A percentile compares a stretch with the other conserved stretches of the same genome.
Conservation (phyloP, 306 rosid species). For the Leucaena leucocephala region DNA sequence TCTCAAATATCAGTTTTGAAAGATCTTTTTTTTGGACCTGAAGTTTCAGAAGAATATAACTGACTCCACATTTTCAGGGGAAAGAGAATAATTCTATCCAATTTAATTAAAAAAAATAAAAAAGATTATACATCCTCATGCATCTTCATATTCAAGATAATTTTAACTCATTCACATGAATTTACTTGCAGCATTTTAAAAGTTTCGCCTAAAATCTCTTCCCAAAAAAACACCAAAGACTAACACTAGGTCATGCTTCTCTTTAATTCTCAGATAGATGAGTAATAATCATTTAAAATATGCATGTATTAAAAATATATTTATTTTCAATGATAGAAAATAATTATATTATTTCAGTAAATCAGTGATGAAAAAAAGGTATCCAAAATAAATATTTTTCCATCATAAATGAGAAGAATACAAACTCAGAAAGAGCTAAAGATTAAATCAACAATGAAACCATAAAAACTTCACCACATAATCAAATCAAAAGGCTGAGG, state of each 20-base stretch:
- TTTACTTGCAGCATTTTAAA: background rate
- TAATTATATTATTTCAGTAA: background rate
- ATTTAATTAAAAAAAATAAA: no score
- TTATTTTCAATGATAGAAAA: background rate
- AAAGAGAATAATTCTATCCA: no score
- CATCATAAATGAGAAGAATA: background rate
- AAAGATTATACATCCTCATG: no score
- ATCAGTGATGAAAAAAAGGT: background rate
- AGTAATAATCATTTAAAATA: background rate
- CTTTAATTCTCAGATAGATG: background rate
- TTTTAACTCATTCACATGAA: background rate
- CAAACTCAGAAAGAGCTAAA: background rate
- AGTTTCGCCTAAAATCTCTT: background rate
- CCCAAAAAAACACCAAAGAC: background rate
- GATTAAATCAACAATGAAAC: background rate
- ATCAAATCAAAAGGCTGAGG: background rate
- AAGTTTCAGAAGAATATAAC: no score
- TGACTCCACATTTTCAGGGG: no score
- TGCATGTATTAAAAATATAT: background rate
- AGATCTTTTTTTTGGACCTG: no score
- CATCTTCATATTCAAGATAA: no score
- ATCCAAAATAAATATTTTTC: background rate
- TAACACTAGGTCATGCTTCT: background rate
- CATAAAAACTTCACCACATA: background rate
- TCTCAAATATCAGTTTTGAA: no score